phyloP scores from a whole-genome alignment of 352 stramenopile genomes.

The Achlya hypogyna region DNA sequence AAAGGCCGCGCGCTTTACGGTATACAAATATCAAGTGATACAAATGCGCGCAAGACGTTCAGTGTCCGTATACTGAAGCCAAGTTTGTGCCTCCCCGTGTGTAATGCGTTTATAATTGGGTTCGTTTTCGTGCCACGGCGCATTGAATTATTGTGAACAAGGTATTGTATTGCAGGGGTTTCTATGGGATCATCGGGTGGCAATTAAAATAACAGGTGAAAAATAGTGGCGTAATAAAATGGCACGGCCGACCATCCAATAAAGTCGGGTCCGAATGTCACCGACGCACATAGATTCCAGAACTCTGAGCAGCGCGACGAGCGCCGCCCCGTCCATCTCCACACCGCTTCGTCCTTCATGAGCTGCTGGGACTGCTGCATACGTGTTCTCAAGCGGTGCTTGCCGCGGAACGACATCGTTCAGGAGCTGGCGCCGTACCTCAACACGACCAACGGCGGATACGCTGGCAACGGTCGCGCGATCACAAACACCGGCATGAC shows the following conservation, averaged over 20 bases:
- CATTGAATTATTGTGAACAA: too few species aligned
- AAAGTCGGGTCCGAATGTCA: background rate
- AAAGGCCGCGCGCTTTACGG: too few species aligned
- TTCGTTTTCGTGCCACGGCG: too few species aligned
- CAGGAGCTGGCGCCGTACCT: slow-evolving; percentile 76
- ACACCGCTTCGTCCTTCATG: slow-evolving; percentile 13
- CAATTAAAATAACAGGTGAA: too few species aligned
- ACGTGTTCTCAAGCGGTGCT: slow-evolving; percentile 75
- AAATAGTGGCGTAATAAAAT: background rate
- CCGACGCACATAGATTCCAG: background rate
- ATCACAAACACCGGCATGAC: slow-evolving; percentile 4
- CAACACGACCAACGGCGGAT: slow-evolving; percentile 38
- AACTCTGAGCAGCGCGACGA: background rate
- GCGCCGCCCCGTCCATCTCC: background rate
- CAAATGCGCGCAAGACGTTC: too few species aligned
- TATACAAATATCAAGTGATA: too few species aligned
- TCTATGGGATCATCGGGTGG: background rate
- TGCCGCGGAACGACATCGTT: slow-evolving; percentile 82
- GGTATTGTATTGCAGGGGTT: background rate
- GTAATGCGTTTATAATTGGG: too few species aligned
- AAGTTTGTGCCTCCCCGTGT: too few species aligned
- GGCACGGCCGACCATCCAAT: background rate
- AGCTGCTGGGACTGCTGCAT: slow-evolving; percentile 87
- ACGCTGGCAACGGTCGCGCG: background rate
- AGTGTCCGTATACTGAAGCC: too few species aligned